A percentile compares a stretch with the other conserved stretches of the same genome.
phyloP scores from a whole-genome alignment of 129 eudicot genomes.

The Dittrichia graveolens region DNA sequence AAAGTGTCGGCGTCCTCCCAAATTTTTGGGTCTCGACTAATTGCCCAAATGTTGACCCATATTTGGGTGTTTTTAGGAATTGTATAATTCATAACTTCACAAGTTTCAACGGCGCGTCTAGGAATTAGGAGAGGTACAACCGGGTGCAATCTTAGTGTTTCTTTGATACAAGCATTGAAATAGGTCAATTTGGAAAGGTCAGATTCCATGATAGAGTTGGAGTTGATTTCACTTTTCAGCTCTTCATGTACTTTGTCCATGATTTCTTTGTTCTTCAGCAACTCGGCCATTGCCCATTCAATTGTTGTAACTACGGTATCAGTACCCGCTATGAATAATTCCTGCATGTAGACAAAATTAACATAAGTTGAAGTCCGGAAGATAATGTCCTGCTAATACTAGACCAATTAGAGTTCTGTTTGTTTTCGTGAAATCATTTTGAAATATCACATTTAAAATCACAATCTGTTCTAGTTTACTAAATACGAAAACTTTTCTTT shows the following conservation, averaged over 20 bases:
- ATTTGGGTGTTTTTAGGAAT: slow-evolving; percentile 24
- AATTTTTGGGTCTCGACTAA: slow-evolving; percentile 27
- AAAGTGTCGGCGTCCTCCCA: slow-evolving; percentile 37
- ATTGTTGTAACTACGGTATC: slow-evolving; percentile 31
- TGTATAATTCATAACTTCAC: slow-evolving; percentile 35
- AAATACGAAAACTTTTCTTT: too few species aligned
- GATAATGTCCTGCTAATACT: too few species aligned
- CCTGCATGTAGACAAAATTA: slow-evolving; percentile 8
- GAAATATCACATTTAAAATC: too few species aligned
- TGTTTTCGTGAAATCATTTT: too few species aligned
- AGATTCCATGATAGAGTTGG: not conserved
- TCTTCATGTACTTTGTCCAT: slow-evolving; percentile 25
- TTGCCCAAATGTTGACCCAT: slow-evolving; percentile 37
- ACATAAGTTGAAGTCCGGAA: too few species aligned
- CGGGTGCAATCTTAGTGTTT: slow-evolving; percentile 29
- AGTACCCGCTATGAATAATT: slow-evolving; percentile 29
- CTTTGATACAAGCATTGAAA: slow-evolving; percentile 16
- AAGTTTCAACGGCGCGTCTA: slow-evolving; percentile 15
- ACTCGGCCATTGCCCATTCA: slow-evolving; percentile 36
- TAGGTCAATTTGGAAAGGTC: slow-evolving; percentile 13
- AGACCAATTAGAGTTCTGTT: too few species aligned
- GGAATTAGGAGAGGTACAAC: slow-evolving; percentile 30
- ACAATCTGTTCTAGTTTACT: too few species aligned
- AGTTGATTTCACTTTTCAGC: not conserved
- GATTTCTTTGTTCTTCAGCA: slow-evolving; percentile 17